Evolutionary conservation across 495 filamentous ascomycete species (phyloP).

Genomic region (Acidomyces sp.): DNA sequence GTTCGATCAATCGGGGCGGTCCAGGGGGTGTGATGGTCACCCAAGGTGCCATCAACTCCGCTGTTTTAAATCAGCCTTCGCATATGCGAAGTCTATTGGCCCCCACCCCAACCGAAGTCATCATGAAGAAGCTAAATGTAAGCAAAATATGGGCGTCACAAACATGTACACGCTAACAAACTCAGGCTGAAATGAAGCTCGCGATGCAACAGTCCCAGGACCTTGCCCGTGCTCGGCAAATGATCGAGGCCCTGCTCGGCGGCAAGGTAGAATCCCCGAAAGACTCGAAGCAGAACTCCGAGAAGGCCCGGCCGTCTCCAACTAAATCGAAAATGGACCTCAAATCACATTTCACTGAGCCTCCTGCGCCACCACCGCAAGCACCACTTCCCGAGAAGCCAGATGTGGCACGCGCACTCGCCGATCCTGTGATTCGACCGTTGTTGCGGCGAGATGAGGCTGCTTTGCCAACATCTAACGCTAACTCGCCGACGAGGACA

Average conservation of each 20-base stretch:
- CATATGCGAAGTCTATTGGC: conserved; percentile 73
- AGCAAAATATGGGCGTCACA: conserved; percentile 27
- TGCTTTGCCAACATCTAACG: conserved; percentile 47
- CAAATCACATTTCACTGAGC: conserved; percentile 69
- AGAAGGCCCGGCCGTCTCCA: conserved; percentile 31
- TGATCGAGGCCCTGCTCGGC: conserved; percentile 59
- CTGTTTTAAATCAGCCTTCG: conserved; percentile 46
- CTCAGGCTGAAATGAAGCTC: conserved; percentile 70
- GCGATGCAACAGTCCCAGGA: conserved; percentile 80
- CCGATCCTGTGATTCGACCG: conserved; percentile 35
- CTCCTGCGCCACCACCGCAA: conserved; percentile 80
- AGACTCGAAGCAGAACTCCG: conserved; percentile 48
- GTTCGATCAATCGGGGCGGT: conserved; percentile 48
- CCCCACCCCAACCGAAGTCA: conserved; percentile 82
- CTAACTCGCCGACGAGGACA: conserved; percentile 34
- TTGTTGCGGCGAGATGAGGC: conserved; percentile 61
- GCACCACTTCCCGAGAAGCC: conserved; percentile 86
- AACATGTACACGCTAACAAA: conserved; percentile 7
- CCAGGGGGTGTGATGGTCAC: conserved; percentile 24
- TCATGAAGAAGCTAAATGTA: conserved; percentile 87
- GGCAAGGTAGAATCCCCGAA: conserved; percentile 26
- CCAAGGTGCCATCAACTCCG: conserved; percentile 42
- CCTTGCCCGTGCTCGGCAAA: conserved; percentile 65
- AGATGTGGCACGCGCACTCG: conserved; percentile 43
- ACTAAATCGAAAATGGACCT: conserved; percentile 34